These are phyloP conservation scores for Colletotrichum sp. DNA, from an alignment of 2,329 filamentous ascomycete genomes.

Conservation along the genomic window DNA sequence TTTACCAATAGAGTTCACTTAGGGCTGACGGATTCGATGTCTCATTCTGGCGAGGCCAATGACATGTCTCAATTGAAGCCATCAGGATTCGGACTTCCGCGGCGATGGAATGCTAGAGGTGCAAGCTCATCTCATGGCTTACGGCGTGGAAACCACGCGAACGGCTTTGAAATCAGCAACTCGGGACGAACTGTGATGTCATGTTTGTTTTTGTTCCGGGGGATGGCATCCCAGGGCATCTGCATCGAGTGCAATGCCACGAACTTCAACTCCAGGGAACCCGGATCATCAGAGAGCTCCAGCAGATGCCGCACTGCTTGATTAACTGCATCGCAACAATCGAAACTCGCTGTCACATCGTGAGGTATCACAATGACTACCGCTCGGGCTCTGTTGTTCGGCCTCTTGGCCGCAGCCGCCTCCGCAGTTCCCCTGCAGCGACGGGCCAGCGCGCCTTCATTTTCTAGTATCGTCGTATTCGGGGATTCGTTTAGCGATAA, in stretches of 20 bases:
- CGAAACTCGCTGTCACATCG: fast-evolving
- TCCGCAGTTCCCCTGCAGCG: not conserved
- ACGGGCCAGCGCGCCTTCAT: not conserved
- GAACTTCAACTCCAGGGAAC: not conserved
- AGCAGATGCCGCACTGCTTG: not conserved
- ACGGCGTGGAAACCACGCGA: not conserved
- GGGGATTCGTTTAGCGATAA: conserved; percentile 16
- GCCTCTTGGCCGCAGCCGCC: not conserved
- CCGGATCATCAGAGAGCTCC: fast-evolving
- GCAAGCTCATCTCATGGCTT: not conserved
- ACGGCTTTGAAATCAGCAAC: not conserved
- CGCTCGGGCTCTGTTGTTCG: not conserved
- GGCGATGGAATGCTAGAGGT: not conserved
- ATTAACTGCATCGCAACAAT: not conserved
- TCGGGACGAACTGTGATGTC: not conserved
- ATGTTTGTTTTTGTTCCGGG: not conserved
- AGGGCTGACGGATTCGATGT: not conserved
- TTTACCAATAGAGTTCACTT: not conserved
- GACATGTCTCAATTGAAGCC: not conserved
- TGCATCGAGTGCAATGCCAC: not conserved
- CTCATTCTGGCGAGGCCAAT: not conserved
- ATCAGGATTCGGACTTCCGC: not conserved
- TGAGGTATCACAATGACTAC: not conserved
- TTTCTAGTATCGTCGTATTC: conserved; percentile 10
- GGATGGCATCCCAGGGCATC: not conserved